These are phyloP conservation scores for Ophiostoma piceae DNA, from an alignment of 2,329 filamentous ascomycete genomes.

Conservation along the genomic window DNA sequence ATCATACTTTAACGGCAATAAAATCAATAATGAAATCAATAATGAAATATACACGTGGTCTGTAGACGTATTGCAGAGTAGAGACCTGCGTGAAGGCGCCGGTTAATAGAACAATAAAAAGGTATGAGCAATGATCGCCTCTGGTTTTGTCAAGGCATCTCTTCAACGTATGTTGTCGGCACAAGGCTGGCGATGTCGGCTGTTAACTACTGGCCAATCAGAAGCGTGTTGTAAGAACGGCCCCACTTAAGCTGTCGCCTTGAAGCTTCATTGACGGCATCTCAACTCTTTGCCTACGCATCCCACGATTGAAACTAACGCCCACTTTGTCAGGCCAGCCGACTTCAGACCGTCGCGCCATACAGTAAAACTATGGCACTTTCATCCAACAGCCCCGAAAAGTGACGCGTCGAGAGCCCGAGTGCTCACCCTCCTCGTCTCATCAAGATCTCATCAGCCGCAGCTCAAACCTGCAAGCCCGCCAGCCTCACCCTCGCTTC, in stretches of 20 bases:
- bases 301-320: not conserved
- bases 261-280: not conserved
- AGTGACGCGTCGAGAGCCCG: not conserved
- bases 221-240: not conserved
- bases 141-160: not conserved
- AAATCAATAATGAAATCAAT: not conserved
- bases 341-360: not conserved
- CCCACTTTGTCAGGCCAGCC: not conserved
- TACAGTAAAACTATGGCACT: not conserved
- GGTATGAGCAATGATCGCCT: no score
- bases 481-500: not conserved
- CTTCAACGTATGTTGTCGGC: not conserved
- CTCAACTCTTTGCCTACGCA: not conserved
- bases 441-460: not conserved
- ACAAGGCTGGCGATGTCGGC: slow-evolving; percentile 4
- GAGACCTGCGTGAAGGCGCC: no score
- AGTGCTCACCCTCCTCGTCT: not conserved
- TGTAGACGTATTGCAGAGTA: no score
- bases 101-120: no score
- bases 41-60: not conserved
- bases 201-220: not conserved
- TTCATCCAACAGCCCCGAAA: not conserved
- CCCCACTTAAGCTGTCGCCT: slow-evolving; percentile 2
- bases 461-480: not conserved
- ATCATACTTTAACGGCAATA: not conserved